Evolutionary conservation across 2,329 filamentous ascomycete genomes (phyloP).

Genomic region (Xylaria sp.): DNA sequence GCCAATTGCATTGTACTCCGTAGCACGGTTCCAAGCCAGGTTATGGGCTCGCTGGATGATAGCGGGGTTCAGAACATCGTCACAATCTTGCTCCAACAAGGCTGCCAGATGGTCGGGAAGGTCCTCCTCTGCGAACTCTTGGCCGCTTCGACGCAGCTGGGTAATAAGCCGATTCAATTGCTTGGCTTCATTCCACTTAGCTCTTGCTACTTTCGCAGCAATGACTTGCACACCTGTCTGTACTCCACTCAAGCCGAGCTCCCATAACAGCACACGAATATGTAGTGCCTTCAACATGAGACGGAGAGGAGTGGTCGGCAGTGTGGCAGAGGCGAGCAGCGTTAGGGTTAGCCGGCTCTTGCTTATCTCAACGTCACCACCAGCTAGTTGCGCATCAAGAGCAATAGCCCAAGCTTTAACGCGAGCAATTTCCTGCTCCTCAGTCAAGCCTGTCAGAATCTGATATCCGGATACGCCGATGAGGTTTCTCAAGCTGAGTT

Average conservation of each 20-base stretch:
- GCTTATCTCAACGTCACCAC: conserved; percentile 88
- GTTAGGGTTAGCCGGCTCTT: conserved; percentile 85
- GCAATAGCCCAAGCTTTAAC: conserved; percentile 94
- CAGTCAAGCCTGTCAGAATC: conserved; percentile 76
- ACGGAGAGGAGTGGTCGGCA: conserved; percentile 80
- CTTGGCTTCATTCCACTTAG: conserved; percentile 82
- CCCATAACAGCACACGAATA: conserved; percentile 87
- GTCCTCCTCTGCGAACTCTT: conserved; percentile 63
- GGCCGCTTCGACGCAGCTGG: conserved; percentile 49
- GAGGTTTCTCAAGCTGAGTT: conserved; percentile 78
- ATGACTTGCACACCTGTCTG: conserved; percentile 69
- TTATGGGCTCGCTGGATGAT: conserved; percentile 89
- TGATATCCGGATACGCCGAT: conserved; percentile 81
- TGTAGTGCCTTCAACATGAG: conserved; percentile 94
- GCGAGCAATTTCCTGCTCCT: conserved; percentile 83
- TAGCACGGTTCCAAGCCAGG: conserved; percentile 83
- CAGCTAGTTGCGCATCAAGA: conserved; percentile 88
- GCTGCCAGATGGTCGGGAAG: conserved; percentile 78
- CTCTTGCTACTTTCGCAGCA: conserved; percentile 74
- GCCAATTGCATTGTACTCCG: conserved; percentile 66
- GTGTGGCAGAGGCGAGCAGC: conserved; percentile 83
- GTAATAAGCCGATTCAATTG: conserved; percentile 60
- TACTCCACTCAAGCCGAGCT: conserved; percentile 69
- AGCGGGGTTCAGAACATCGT: conserved; percentile 77
- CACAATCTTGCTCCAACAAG: conserved; percentile 79